Conservation (phyloP, 2,329 filamentous ascomycete genomes). For the Trichoderma koningiopsis region DNA sequence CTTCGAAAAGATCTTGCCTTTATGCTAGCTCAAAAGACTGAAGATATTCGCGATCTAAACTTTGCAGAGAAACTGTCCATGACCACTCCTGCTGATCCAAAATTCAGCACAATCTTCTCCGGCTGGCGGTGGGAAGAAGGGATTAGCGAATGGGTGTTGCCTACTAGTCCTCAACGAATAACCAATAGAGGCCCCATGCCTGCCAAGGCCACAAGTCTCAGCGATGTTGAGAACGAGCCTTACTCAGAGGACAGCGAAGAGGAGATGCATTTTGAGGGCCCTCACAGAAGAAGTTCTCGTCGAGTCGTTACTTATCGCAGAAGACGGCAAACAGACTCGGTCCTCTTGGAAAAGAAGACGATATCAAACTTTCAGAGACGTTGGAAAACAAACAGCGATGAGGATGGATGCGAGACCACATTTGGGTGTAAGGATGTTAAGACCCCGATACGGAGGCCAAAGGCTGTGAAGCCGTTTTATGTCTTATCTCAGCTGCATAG, state of each 20-base stretch:
- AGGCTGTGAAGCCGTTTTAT: constrained; percentile 4
- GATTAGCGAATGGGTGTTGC: constrained; percentile 45
- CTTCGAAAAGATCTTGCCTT: constrained; percentile 54
- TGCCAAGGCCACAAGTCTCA: not conserved
- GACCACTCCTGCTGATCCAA: constrained; percentile 20
- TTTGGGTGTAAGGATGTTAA: not conserved
- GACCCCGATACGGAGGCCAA: not conserved
- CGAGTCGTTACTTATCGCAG: not conserved
- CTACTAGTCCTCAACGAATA: constrained; percentile 26
- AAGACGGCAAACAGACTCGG: not conserved
- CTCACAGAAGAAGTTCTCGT: not conserved
- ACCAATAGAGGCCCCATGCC: not conserved
- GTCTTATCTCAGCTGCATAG: constrained; percentile 8
- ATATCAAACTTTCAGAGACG: not conserved
- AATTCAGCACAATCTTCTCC: constrained; percentile 35
- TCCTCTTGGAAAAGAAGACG: not conserved
- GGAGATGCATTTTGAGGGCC: not conserved
- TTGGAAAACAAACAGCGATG: not conserved
- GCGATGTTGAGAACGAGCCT: not conserved
- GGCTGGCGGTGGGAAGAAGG: constrained; percentile 47
- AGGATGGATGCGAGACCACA: not conserved
- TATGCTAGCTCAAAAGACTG: constrained; percentile 54
- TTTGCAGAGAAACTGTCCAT: constrained; percentile 52
- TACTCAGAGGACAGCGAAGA: not conserved
- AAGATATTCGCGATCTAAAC: constrained; percentile 55